Evolutionary conservation across 371 early-diverging fungal species (phyloP), one percentile per base, ranked within the genome.

Genomic region (Mortierella sp.): DNA sequence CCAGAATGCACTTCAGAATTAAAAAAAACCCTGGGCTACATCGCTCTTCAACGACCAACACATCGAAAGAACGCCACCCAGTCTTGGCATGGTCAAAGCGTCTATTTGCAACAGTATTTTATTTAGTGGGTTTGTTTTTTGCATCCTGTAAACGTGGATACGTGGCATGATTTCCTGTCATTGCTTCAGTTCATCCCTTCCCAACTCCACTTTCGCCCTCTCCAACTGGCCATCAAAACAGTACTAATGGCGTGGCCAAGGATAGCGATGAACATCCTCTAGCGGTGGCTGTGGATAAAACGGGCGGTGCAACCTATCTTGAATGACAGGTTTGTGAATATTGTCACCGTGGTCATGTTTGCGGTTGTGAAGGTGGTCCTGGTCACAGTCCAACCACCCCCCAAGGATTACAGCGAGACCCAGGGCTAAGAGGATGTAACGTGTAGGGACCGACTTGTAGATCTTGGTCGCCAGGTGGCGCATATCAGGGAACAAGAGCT

Each of bases 221-320:
- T n/a, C 10, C 42, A 34, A 60, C 5, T 0, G 19, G 16, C 13
- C 10, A 60, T 31, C 6, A 8, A 63, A 31, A 63, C 31, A 11
- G 9, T 6, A 9, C 42, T 68, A 68, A 68, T 68, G 68, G 68
- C 68, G 68, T 11, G 68, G 68, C 68, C 68, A 68, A 42, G 68
- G 68, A 68, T 68, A 68, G 10, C 68, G 68, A 63, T 6, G 31
- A 13, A 13, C 31, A 19, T 63, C 38, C 63, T 31, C 19, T 19
- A 34, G 34, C 19, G 34, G 21, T 34, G 63, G 7, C n/a, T n/a
- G n/a, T 38, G 42, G 42, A 31, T 19, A 6, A 13, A 47, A 3
- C 13, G 47, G 47, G 9, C 47, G 60, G 28, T 1, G 31, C 5
- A 14, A 16, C 57, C 0, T n/a, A 26, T n/a, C 14, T 14, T 6